These are phyloP conservation scores for Alloteropsis angusta DNA, from an alignment of 202 grass and related monocot species.

Conservation along the genomic window DNA sequence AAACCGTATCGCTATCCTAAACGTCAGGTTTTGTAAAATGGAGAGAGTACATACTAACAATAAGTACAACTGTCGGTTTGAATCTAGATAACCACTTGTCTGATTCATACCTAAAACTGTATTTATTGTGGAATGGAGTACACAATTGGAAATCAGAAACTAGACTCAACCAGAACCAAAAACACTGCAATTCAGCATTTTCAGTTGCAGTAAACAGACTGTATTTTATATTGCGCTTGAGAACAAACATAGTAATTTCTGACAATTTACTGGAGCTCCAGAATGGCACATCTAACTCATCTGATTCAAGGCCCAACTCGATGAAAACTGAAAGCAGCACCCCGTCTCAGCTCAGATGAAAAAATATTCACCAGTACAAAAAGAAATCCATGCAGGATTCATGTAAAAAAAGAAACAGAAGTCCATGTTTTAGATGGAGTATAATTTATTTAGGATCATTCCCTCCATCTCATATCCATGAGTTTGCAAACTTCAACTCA, in stretches of 20 bases:
- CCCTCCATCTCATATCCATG: constrained; percentile 34
- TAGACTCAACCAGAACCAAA: not conserved
- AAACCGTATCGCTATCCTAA: no score
- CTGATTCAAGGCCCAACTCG: constrained; percentile 9
- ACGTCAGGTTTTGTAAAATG: no score
- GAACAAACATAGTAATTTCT: not conserved
- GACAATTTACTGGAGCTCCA: not conserved
- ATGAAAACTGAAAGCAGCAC: not conserved
- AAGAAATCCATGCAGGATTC: constrained; percentile 15
- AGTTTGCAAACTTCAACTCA: constrained; percentile 42
- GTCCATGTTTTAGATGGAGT: constrained; percentile 34
- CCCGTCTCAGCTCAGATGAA: not conserved
- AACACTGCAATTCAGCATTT: not conserved
- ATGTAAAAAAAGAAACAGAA: constrained; percentile 16
- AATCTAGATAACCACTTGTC: no score
- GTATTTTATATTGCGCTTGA: not conserved
- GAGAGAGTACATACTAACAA: no score
- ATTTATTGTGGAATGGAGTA: no score
- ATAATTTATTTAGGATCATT: constrained; percentile 54
- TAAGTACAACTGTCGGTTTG: no score
- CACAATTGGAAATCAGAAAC: not conserved
- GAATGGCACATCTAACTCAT: constrained; percentile 3
- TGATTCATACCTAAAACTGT: no score
- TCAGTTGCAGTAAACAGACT: not conserved
- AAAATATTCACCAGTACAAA: constrained; percentile 48